These are phyloP conservation scores for Blastosporella zonata DNA, from an alignment of 1,284 basidiomycete genomes.

Conservation along the genomic window DNA sequence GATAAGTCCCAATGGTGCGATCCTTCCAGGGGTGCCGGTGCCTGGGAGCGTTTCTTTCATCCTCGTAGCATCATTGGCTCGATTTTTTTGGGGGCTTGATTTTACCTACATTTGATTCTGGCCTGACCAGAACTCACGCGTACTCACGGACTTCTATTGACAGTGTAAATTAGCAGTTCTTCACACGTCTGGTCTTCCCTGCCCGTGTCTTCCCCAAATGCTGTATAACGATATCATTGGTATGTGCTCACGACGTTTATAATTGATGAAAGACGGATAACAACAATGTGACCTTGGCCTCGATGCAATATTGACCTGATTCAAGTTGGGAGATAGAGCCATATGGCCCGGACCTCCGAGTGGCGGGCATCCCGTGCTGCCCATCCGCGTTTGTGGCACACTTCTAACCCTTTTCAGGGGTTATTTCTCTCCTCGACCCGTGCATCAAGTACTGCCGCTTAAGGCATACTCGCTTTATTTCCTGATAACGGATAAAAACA, in stretches of 20 bases:
- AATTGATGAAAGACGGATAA: background rate
- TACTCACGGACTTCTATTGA: background rate
- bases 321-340: background rate
- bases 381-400: background rate
- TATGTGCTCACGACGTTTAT: background rate
- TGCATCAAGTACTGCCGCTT: too few species aligned
- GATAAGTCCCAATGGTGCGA: background rate
- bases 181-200: background rate
- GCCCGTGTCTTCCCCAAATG: background rate
- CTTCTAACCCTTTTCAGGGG: background rate
- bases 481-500: too few species aligned
- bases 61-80: background rate
- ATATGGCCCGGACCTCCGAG: background rate
- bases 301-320: background rate
- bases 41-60: conserved; percentile 2
- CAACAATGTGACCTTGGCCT: background rate
- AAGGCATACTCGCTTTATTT: too few species aligned
- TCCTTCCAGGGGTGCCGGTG: background rate
- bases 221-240: background rate
- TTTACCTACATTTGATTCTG: background rate
- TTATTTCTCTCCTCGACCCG: background rate
- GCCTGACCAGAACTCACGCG: background rate
- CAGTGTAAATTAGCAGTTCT: background rate
- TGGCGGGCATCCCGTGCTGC: background rate
- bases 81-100: conserved; percentile 3